These are phyloP conservation scores for Dysphania ambrosioides DNA, from an alignment of 148 eudicot genomes.

Conservation along the genomic window DNA sequence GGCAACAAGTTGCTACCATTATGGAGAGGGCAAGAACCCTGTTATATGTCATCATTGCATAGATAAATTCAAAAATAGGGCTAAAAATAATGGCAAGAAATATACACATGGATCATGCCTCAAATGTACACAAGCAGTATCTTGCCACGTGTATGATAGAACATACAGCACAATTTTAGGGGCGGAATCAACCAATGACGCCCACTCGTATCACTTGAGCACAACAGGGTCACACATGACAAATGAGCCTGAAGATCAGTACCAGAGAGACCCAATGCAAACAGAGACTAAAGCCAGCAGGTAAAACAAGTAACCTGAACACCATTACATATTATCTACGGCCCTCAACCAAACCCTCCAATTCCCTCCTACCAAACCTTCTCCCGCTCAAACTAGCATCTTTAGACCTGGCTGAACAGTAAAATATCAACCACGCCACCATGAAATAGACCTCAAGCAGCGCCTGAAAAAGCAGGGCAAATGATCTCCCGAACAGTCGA, in stretches of 20 bases:
- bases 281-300: slow-evolving; percentile 23
- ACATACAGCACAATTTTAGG: slow-evolving; percentile 31
- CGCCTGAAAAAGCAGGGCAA: slow-evolving; percentile 55
- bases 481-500: slow-evolving; percentile 43
- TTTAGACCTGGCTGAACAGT: slow-evolving; percentile 61
- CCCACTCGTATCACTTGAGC: slow-evolving; percentile 17
- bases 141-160: slow-evolving; percentile 24
- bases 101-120: slow-evolving; percentile 30
- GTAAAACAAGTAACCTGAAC: slow-evolving; percentile 26
- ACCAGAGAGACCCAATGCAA: slow-evolving; percentile 10
- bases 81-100: slow-evolving; percentile 26
- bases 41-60: slow-evolving; percentile 23
- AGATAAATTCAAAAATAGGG: slow-evolving; percentile 20
- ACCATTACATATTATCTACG: slow-evolving; percentile 34
- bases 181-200: slow-evolving; percentile 21
- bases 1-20: slow-evolving; percentile 9
- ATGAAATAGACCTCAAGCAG: slow-evolving; percentile 77
- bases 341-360: slow-evolving; percentile 63
- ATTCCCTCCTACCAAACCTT: slow-evolving; percentile 74
- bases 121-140: slow-evolving; percentile 22
- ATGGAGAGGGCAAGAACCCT: slow-evolving; percentile 7
- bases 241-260: slow-evolving; percentile 17
- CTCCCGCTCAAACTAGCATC: slow-evolving; percentile 66
- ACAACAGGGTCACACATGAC: slow-evolving; percentile 18
- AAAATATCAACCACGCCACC: slow-evolving; percentile 80